Evolutionary conservation across 371 early-diverging fungal species (phyloP).

Genomic region (Apophysomyces variabilis): DNA sequence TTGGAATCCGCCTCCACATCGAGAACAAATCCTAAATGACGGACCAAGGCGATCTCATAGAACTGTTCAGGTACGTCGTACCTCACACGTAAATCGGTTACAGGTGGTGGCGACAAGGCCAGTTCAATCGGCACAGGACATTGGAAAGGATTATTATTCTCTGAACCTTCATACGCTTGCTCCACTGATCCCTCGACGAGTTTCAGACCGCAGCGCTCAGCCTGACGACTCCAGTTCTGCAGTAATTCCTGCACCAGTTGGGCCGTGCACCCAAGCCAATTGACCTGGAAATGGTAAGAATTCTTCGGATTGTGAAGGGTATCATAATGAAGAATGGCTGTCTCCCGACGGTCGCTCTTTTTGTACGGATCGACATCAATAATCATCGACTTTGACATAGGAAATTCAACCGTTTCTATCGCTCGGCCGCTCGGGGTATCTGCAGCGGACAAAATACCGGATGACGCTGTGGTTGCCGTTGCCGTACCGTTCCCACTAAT

Average conservation of each 20-base stretch:
- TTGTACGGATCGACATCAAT: slow-evolving; percentile 83
- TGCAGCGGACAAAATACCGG: slow-evolving; percentile 18
- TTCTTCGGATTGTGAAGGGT: slow-evolving; percentile 85
- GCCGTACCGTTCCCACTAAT: not conserved
- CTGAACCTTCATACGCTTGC: slow-evolving; percentile 69
- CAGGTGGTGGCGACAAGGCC: slow-evolving; percentile 67
- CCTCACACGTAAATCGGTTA: slow-evolving; percentile 46
- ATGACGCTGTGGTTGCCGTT: slow-evolving; percentile 17
- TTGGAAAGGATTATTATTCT: slow-evolving; percentile 90
- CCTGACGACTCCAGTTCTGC: slow-evolving; percentile 80
- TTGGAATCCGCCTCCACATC: slow-evolving; percentile 90
- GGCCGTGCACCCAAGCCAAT: slow-evolving; percentile 96
- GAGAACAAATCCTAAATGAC: slow-evolving; percentile 84
- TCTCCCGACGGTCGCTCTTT: slow-evolving; percentile 78
- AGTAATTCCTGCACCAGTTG: slow-evolving; percentile 89
- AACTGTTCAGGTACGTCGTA: slow-evolving; percentile 71
- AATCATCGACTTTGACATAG: slow-evolving; percentile 66
- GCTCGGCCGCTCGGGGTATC: not conserved
- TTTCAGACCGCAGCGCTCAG: slow-evolving; percentile 88
- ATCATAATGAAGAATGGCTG: slow-evolving; percentile 90
- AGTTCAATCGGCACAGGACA: slow-evolving; percentile 76
- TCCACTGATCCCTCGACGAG: slow-evolving; percentile 92
- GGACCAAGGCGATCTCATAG: slow-evolving; percentile 84
- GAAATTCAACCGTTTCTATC: slow-evolving; percentile 24
- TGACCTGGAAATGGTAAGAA: slow-evolving; percentile 92